Percentiles rank a stretch among this genome's conserved stretches.
Evolutionary conservation across 2,329 filamentous ascomycete genomes (phyloP).

Genomic region (Hymenotorrendiella dingleyae): DNA sequence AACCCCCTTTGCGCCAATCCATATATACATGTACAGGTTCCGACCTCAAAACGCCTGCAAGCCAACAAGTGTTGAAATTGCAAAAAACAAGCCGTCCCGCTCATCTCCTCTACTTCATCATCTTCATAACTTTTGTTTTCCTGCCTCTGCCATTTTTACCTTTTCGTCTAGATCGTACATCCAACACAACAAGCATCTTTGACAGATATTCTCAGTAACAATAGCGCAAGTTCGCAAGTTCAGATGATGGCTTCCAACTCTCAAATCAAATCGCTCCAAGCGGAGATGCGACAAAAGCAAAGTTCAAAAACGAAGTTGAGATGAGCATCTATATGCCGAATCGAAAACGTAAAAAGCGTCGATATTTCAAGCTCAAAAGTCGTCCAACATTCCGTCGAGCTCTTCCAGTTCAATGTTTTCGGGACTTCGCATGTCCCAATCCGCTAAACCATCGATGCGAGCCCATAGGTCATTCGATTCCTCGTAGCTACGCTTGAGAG

Average conservation of each 20-base stretch:
- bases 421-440: conserved; percentile 62
- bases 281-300: conserved; percentile 10
- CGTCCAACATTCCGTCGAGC: conserved; percentile 79
- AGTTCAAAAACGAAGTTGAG: conserved; percentile 7
- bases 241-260: neutral
- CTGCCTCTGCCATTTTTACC: conserved; percentile 1
- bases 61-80: conserved; percentile 1
- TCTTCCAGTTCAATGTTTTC: conserved; percentile 91
- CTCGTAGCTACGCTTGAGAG: conserved; percentile 44
- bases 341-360: conserved; percentile 3
- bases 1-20: neutral
- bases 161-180: conserved; percentile 5
- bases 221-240: neutral
- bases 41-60: conserved; percentile 3
- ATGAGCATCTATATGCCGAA: conserved; percentile 7
- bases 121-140: conserved; percentile 1
- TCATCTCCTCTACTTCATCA: conserved; percentile 2
- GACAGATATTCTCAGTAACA: too few species aligned
- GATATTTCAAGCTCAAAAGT: conserved; percentile 36
- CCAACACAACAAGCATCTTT: too few species aligned
- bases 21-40: conserved; percentile 3
- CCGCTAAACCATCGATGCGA: conserved; percentile 39
- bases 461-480: conserved; percentile 27
- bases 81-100: neutral
- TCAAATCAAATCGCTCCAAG: neutral